Evolutionary conservation across 176 grass and related monocot genomes (phyloP).

Genomic region (Cenchrus purpureus): DNA sequence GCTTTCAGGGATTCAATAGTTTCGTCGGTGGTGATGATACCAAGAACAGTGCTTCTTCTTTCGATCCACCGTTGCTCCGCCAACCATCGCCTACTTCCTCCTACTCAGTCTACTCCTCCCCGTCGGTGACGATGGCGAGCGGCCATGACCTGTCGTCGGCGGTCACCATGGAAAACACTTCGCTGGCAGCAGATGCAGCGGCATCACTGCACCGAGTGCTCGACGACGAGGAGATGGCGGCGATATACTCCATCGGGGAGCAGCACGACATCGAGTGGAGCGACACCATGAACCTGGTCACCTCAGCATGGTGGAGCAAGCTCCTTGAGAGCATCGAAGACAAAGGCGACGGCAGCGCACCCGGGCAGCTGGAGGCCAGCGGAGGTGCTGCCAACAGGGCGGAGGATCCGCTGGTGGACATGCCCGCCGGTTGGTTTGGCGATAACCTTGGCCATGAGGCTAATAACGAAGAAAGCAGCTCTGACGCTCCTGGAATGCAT

Average conservation of each 20-base stretch:
- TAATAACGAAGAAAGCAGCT: slow-evolving; percentile 8
- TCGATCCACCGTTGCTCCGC: slow-evolving; percentile 38
- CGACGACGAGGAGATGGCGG: slow-evolving; percentile 82
- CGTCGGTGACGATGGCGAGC: slow-evolving; percentile 23
- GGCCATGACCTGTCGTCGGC: slow-evolving; percentile 33
- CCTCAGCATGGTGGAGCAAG: slow-evolving; percentile 89
- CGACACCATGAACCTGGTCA: slow-evolving; percentile 78
- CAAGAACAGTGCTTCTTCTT: slow-evolving; percentile 29
- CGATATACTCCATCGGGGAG: slow-evolving; percentile 74
- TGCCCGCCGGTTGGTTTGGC: not conserved
- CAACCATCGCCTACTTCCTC: slow-evolving; percentile 63
- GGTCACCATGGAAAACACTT: slow-evolving; percentile 39
- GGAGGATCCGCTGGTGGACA: not conserved
- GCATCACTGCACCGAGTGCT: slow-evolving; percentile 64
- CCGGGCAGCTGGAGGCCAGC: not conserved
- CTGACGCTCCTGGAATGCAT: slow-evolving; percentile 43
- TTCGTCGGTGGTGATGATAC: slow-evolving; percentile 4
- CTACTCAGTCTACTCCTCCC: slow-evolving; percentile 66
- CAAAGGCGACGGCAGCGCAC: slow-evolving; percentile 17
- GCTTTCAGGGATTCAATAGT: slow-evolving; percentile 70
- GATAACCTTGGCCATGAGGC: slow-evolving; percentile 20
- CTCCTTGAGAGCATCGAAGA: slow-evolving; percentile 75
- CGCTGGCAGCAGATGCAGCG: slow-evolving; percentile 5
- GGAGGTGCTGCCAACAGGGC: slow-evolving; percentile 3
- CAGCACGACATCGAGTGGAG: slow-evolving; percentile 92